These are phyloP conservation scores for Ophiostoma ulmi DNA, from an alignment of 2,329 filamentous ascomycete species.

Conservation along the genomic window DNA sequence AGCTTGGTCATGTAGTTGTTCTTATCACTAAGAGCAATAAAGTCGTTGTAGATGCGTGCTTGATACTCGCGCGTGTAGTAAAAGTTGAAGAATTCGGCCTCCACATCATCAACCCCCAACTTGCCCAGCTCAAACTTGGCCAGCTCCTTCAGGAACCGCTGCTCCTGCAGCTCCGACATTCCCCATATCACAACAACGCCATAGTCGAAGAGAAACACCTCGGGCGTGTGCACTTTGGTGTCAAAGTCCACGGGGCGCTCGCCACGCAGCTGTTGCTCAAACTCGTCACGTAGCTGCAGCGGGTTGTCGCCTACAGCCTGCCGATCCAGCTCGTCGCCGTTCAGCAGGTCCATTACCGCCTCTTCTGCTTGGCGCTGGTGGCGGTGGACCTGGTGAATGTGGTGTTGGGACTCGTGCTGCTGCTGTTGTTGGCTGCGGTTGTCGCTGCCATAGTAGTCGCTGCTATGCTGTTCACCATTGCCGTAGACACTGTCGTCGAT, in stretches of 20 bases:
- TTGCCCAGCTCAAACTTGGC: constrained; percentile 92
- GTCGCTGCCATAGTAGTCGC: constrained; percentile 23
- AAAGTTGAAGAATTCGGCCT: constrained; percentile 98
- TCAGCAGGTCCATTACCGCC: constrained; percentile 18
- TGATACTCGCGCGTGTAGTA: constrained; percentile 99
- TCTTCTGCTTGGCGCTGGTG: constrained; percentile 19
- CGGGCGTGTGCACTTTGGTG: constrained; percentile 81
- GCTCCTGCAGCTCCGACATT: constrained; percentile 86
- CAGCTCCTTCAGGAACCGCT: constrained; percentile 86
- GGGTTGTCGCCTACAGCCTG: constrained; percentile 13
- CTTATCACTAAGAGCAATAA: constrained; percentile 90
- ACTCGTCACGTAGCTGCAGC: constrained; percentile 22
- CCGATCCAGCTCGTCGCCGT: constrained; percentile 22
- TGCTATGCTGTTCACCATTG: constrained; percentile 39
- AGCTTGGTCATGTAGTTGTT: constrained; percentile 97
- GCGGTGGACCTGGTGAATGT: constrained; percentile 32
- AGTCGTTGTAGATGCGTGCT: constrained; percentile 98
- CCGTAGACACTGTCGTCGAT: constrained; percentile 31
- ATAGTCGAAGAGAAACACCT: constrained; percentile 95
- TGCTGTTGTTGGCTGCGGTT: constrained; percentile 16
- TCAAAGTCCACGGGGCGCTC: constrained; percentile 62
- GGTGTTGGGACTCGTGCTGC: constrained; percentile 26
- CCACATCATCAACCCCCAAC: constrained; percentile 78
- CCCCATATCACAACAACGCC: constrained; percentile 98
- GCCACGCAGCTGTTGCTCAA: constrained; percentile 24